Conservation (phyloP, 1,284 basidiomycete genomes). For the Leccinum glutinopallens region DNA sequence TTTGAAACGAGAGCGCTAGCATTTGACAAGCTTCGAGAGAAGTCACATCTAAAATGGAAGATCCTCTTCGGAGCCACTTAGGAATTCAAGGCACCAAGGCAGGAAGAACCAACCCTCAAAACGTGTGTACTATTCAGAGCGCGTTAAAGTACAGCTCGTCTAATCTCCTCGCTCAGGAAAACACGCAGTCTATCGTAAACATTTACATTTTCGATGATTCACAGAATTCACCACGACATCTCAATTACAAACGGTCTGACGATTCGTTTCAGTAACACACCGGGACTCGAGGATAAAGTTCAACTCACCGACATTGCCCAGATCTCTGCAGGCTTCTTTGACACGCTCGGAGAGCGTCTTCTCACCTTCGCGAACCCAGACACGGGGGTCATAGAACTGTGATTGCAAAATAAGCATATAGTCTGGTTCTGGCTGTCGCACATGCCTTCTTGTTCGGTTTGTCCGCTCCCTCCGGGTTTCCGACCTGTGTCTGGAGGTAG, state of each 20-base stretch:
- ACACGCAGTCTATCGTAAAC: slow-evolving; percentile 27
- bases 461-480: slow-evolving; percentile 91
- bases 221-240: not conserved
- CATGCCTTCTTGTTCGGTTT: slow-evolving; percentile 97
- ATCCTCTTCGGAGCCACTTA: not conserved
- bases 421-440: not conserved
- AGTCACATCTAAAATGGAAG: slow-evolving; percentile 15
- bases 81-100: not conserved
- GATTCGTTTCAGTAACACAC: not conserved
- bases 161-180: slow-evolving; percentile 7
- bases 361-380: slow-evolving; percentile 98
- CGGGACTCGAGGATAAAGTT: not conserved
- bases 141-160: slow-evolving; percentile 10
- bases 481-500: slow-evolving; percentile 87
- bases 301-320: slow-evolving; percentile 71
- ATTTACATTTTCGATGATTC: slow-evolving; percentile 17
- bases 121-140: not conserved
- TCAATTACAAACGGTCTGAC: slow-evolving; percentile 31
- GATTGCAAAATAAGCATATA: not conserved
- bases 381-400: slow-evolving; percentile 90
- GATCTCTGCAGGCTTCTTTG: slow-evolving; percentile 89
- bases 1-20: not conserved
- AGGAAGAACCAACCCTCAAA: not conserved
- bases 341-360: slow-evolving; percentile 90
- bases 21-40: not conserved